Evolutionary conservation across 2,329 filamentous ascomycete species (phyloP).

Genomic region (Bimuria novae-zelandiae): DNA sequence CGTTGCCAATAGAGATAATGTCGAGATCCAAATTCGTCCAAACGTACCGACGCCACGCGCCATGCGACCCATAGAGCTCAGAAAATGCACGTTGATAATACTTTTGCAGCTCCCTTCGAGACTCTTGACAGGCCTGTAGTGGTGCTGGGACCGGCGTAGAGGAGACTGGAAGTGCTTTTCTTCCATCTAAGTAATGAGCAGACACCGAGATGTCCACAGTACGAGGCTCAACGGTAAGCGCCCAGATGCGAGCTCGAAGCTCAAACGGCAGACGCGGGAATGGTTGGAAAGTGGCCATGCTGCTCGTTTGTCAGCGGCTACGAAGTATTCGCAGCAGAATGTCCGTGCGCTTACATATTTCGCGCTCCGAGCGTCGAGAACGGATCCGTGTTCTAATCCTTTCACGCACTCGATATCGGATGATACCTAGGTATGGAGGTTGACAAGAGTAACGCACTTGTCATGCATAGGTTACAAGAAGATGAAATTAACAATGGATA

Average conservation of each 20-base stretch:
- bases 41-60: too few relatives aligned
- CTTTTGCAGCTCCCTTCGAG: background rate
- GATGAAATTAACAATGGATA: background rate
- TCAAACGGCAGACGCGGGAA: slow-evolving; percentile 14
- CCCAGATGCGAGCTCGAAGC: slow-evolving; percentile 14
- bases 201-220: slow-evolving; percentile 9
- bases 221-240: slow-evolving; percentile 17
- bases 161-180: slow-evolving; percentile 2
- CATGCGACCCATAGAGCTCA: background rate
- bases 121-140: slow-evolving; percentile 14
- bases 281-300: slow-evolving; percentile 14
- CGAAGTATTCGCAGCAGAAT: background rate
- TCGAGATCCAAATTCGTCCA: slow-evolving; percentile 3
- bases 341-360: background rate
- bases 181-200: background rate
- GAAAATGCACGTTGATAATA: background rate
- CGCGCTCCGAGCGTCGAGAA: background rate
- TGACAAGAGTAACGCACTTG: background rate
- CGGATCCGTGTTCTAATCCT: background rate
- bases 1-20: background rate
- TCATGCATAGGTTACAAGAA: background rate
- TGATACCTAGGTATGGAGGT: background rate
- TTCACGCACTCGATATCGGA: background rate
- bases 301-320: background rate
- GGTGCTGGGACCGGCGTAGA: slow-evolving; percentile 12